Evolutionary conservation across 768 basidiomycete genomes (phyloP).

Genomic region (Auricularia sp.): DNA sequence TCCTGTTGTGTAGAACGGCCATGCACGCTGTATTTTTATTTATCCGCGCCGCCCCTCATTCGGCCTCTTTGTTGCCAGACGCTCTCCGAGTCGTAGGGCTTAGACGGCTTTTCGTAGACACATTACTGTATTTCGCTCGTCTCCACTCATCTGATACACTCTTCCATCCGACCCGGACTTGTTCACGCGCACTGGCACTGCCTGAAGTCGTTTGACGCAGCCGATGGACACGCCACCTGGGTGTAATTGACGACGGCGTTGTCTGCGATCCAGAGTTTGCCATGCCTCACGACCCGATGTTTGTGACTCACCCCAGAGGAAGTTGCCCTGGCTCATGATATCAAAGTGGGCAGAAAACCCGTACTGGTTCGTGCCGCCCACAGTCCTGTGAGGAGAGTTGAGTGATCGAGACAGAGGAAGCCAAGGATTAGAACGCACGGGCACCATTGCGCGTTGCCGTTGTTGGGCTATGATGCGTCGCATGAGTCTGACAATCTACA

Average conservation of each 20-base stretch:
- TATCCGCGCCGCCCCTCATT: too few species aligned
- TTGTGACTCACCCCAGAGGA: not conserved
- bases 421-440: not conserved
- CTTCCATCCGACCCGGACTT: too few species aligned
- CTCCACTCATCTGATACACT: too few species aligned
- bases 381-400: not conserved
- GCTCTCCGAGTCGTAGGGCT: too few species aligned
- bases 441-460: conserved; percentile 3
- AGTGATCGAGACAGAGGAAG: not conserved
- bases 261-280: not conserved
- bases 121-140: too few species aligned
- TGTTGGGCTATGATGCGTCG: not conserved
- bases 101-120: too few species aligned
- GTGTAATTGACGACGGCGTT: conserved; percentile 2
- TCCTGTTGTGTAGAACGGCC: too few species aligned
- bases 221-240: not conserved
- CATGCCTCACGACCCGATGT: too few species aligned
- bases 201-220: not conserved
- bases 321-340: not conserved
- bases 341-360: conserved; percentile 3
- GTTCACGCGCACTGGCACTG: conserved; percentile 2
- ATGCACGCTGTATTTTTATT: too few species aligned
- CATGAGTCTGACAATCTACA: not conserved
- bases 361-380: conserved; percentile 2
- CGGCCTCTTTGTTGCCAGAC: too few species aligned